Evolutionary conservation across 129 eudicot genomes (phyloP).

Genomic region (Centella asiatica): DNA sequence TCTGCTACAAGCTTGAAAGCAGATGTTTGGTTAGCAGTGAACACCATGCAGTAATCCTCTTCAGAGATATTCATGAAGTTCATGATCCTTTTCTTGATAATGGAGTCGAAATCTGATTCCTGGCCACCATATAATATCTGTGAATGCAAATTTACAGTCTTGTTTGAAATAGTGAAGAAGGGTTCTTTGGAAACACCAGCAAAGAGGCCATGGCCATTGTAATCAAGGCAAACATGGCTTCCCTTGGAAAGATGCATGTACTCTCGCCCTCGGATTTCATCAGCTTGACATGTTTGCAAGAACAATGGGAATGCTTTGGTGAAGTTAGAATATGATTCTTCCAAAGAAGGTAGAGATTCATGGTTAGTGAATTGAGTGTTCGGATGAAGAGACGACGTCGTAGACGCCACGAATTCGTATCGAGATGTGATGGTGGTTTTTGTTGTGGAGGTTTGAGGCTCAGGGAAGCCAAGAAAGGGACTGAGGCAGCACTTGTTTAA

Average conservation of each 20-base stretch:
- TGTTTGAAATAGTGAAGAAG: constrained; percentile 48
- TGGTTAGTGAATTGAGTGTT: constrained; percentile 62
- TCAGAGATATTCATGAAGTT: constrained; percentile 68
- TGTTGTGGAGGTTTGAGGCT: constrained; percentile 17
- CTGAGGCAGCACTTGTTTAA: constrained; percentile 46
- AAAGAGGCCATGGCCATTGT: constrained; percentile 69
- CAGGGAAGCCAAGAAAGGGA: constrained; percentile 32
- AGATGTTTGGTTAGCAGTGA: constrained; percentile 69
- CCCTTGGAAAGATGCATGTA: constrained; percentile 39
- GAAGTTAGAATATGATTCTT: constrained; percentile 30
- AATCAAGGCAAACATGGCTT: constrained; percentile 66
- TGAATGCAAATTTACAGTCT: constrained; percentile 32
- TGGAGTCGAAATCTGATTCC: constrained; percentile 43
- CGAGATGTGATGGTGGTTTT: constrained; percentile 19
- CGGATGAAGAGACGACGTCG: constrained; percentile 47
- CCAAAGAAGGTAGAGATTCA: constrained; percentile 54
- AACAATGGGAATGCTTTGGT: constrained; percentile 44
- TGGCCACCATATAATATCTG: constrained; percentile 35
- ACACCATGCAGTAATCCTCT: constrained; percentile 68
- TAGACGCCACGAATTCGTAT: constrained; percentile 48
- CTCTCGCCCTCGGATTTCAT: constrained; percentile 49
- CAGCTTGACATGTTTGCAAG: constrained; percentile 47
- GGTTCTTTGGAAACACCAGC: constrained; percentile 34
- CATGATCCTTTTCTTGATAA: constrained; percentile 51
- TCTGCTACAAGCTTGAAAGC: constrained; percentile 66